Evolutionary conservation across 2,329 filamentous ascomycete species (phyloP).

Genomic region (Calonectria fujianensis): DNA sequence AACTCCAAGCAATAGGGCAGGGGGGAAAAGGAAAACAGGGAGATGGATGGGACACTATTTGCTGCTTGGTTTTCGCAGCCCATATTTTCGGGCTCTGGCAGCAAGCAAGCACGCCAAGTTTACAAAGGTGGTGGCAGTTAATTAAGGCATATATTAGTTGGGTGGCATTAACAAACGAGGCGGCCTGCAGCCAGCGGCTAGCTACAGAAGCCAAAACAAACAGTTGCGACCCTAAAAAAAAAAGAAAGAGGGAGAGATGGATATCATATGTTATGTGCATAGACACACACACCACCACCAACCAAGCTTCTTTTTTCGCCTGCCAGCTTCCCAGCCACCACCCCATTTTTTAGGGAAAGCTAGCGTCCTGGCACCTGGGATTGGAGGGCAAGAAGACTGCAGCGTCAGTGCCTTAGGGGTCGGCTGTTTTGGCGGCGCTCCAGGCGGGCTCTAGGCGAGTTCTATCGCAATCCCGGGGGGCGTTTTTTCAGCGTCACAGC

Average conservation of each 20-base stretch:
- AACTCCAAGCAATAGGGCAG: not conserved
- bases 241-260: not conserved
- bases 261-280: constrained; percentile 23
- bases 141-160: constrained; percentile 21
- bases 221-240: not conserved
- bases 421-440: not conserved
- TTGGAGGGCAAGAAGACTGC: not conserved
- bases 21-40: too few species aligned
- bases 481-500: constrained; percentile 21
- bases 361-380: constrained; percentile 29
- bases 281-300: constrained; percentile 17
- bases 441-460: constrained; percentile 16
- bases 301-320: constrained; percentile 2
- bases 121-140: not conserved
- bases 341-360: constrained; percentile 7
- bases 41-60: not conserved
- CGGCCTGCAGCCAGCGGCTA: constrained; percentile 14
- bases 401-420: not conserved
- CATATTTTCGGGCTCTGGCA: not conserved
- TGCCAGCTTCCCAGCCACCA: constrained; percentile 28
- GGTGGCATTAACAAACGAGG: constrained; percentile 13
- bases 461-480: constrained; percentile 2
- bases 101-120: not conserved
- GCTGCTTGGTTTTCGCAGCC: not conserved
- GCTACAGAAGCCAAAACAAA: constrained; percentile 13